phyloP scores from a whole-genome alignment of 331 rosid species.

The Malus hybrid region DNA sequence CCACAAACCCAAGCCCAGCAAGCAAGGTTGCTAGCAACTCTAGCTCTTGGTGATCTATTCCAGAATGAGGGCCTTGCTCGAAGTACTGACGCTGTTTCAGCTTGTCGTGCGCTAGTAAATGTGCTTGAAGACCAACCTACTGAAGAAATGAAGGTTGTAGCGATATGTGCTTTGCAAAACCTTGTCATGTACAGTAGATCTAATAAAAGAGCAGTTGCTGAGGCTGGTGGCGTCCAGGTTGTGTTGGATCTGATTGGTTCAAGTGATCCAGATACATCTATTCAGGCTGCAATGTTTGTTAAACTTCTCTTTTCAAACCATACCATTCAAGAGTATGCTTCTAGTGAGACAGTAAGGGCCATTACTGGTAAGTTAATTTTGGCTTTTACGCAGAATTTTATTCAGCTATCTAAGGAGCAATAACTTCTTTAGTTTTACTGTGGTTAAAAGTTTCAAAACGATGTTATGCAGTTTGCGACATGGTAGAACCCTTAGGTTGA shows the following conservation, averaged over 20 bases:
- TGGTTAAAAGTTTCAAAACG: neutral
- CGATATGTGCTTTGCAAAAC: conserved; percentile 94
- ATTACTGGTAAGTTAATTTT: conserved; percentile 69
- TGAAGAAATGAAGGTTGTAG: conserved; percentile 98
- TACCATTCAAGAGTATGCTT: conserved; percentile 98
- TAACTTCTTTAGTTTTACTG: neutral
- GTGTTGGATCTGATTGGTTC: conserved; percentile 95
- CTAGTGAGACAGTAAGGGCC: conserved; percentile 96
- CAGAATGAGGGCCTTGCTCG: conserved; percentile 98
- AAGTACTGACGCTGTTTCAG: conserved; percentile 89
- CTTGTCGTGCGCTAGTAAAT: conserved; percentile 95
- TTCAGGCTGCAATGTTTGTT: conserved; percentile 95
- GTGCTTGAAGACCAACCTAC: conserved; percentile 99
- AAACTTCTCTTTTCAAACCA: conserved; percentile 94
- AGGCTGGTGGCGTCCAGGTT: conserved; percentile 99
- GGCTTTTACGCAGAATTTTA: neutral
- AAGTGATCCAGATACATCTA: conserved; percentile 83
- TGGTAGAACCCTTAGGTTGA: neutral
- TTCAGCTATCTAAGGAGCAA: neutral
- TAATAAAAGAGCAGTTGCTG: conserved; percentile 97
- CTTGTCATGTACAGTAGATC: conserved; percentile 96
- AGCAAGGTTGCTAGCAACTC: conserved; percentile 92
- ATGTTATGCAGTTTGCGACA: neutral
- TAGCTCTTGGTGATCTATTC: conserved; percentile 95
- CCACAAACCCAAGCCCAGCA: conserved; percentile 99